phyloP scores from a whole-genome alignment of 305 asterid species.

The Rubia tinctorum region DNA sequence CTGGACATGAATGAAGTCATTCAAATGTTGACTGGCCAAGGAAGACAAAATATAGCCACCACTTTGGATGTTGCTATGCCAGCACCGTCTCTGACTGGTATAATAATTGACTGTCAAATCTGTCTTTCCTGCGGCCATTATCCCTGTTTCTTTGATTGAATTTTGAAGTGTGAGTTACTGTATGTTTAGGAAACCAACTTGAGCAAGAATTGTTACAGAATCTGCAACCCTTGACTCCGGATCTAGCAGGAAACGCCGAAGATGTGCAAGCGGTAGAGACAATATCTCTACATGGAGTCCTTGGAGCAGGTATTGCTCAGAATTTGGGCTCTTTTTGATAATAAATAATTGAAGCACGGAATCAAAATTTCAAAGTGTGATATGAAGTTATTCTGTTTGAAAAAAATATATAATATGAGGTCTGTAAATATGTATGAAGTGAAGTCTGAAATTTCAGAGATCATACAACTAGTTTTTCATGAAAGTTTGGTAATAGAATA shows the following conservation, averaged over 20 bases:
- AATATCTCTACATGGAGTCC: constrained; percentile 68
- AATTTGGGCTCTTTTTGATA: background rate
- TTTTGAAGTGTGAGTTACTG: constrained; percentile 18
- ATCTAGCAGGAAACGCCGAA: constrained; percentile 52
- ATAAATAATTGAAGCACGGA: background rate
- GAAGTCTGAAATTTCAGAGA: background rate
- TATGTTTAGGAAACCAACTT: constrained; percentile 34
- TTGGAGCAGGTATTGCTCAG: constrained; percentile 53
- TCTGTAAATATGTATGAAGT: background rate
- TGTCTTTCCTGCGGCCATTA: constrained; percentile 3
- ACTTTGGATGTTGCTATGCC: constrained; percentile 76
- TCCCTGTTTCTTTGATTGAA: constrained; percentile 9
- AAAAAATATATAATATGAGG: background rate
- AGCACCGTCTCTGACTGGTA: constrained; percentile 70
- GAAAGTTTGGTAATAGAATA: background rate
- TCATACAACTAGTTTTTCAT: background rate
- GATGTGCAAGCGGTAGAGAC: constrained; percentile 77
- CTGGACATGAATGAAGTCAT: constrained; percentile 49
- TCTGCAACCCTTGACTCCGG: constrained; percentile 70
- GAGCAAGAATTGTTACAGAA: constrained; percentile 44
- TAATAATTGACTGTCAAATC: constrained; percentile 4
- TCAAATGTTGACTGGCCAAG: constrained; percentile 76
- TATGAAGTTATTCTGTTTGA: background rate
- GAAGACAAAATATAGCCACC: constrained; percentile 64
- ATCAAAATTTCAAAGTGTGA: background rate